phyloP scores from a whole-genome alignment of 148 eudicot genomes.

The Beta vulgaris region DNA sequence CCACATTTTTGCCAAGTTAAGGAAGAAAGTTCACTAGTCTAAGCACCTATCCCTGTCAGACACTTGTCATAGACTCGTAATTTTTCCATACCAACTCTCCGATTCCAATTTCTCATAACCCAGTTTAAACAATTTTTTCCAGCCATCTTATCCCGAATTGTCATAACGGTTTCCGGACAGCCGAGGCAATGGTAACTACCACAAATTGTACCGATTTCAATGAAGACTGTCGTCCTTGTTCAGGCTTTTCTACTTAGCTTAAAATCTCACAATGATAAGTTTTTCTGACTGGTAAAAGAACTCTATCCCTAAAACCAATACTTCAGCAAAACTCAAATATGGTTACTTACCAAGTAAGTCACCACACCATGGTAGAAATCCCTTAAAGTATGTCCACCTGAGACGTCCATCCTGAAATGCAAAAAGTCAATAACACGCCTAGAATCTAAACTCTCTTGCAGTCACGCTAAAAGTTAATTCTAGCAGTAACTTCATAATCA shows the following conservation, averaged over 20 bases:
- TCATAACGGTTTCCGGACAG: background rate
- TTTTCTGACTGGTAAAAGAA: background rate
- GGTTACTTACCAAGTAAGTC: constrained; percentile 32
- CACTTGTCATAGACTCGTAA: background rate
- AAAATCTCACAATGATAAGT: background rate
- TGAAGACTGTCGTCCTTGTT: background rate
- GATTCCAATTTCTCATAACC: background rate
- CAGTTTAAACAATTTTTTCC: background rate
- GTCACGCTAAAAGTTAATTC: background rate
- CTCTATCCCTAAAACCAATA: too few relatives aligned
- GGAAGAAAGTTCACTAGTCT: background rate
- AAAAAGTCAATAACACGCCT: constrained; percentile 12
- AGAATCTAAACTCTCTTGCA: background rate
- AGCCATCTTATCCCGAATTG: background rate
- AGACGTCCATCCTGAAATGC: constrained; percentile 62
- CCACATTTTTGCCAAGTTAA: background rate
- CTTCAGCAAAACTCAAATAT: background rate
- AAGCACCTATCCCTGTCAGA: background rate
- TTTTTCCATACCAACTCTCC: background rate
- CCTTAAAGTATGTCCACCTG: constrained; percentile 81
- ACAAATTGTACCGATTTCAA: background rate
- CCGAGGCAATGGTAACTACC: background rate
- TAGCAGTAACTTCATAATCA: background rate
- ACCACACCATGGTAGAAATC: constrained; percentile 67
- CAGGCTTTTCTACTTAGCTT: background rate